Evolutionary conservation across 2,329 filamentous ascomycete species (phyloP), one percentile per base, ranked within the genome.

Genomic region (Pseudopithomyces chartarum): DNA sequence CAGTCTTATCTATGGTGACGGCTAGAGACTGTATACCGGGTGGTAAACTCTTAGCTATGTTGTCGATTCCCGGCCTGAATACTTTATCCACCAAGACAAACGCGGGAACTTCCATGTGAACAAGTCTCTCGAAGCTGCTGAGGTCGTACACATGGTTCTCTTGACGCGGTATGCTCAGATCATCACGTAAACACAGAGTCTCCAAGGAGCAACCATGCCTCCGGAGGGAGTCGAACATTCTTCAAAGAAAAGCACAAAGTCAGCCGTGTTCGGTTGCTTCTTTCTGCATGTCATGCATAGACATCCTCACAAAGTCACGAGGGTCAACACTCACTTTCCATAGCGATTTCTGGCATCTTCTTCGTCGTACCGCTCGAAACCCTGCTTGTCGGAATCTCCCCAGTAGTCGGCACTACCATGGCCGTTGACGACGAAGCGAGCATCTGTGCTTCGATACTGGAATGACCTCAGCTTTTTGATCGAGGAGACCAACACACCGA

Each of bases 401-500:
- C 45, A 48, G 45, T 48, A 48, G 13, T 48, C 45, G 12, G 22
- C 45, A 33, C 45, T 40, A 17, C 19, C 20, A 23, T 23, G 20
- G 22, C 34, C 34, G 12, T 29, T 48, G 29, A 38, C 46, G 11
- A 23, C 22, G n/a, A 51, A 42, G 1, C 22, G 34, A 15, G 53
- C 36, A 23, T 46, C 42, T n/a, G 48, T 3, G 46, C 51, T 20
- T 58, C 49, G 15, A 23, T 65, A 65, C n/a, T 52, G 46, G 32
- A 71, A 65, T 3, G 15, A 33, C 29, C 57, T 68, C 23, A 71
- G 43, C 4, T 33, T 33, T 32, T 55, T 50, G 26, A 64, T 22
- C 3, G 63, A 67, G 23, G 52, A 48, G 13, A 70, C n/a, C 7
- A 71, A 34, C 12, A 65, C 52, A 6, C 34, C 49, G 4, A 71